Base-by-base conservation (phyloP, 108 stramenopile species). In the Cyclostephanos invisitatus region DNA sequence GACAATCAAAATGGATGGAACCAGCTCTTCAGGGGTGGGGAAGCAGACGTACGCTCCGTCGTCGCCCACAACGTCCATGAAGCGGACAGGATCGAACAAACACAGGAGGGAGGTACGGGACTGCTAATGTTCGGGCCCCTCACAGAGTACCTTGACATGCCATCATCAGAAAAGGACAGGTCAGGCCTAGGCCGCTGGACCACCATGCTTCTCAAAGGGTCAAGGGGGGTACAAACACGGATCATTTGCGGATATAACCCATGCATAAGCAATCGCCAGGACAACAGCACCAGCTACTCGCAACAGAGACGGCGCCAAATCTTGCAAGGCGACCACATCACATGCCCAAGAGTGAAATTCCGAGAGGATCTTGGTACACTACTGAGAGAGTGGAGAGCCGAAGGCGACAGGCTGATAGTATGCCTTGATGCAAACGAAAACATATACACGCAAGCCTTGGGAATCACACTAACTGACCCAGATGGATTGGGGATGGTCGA, bases 341-440 rank as follows among this genome's bases (percentile, higher is more conserved):
- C 57, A 3, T 58, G 57, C 28, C 57, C 57, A 11, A 5, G 57
- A 3, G 9, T 9, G 4, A 25, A 28, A 12, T 58, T 58, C 15
- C 2, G 57, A 9, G 57, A 58, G 1, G 57, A 58, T 12, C 29
- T 58, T 2, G 10, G 4, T 0, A 29, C 29, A n/a, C 5, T 28
- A 32, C 29, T 58, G 57, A 58, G 8, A 25, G 15, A 58, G 14
- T 58, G 57, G 57, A 21, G 55, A 56, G 21, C 27, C 8, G 55
- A 10, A 10, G 57, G 57, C 0, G 28, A 29, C 10, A 3, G 57
- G 15, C 4, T 58, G 2, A n/a, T 58, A 7, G 51, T 53, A 0
- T 53, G 51, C 24, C 20, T 53, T 5, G 51, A 53, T 20, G 51
- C 51, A 6, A 68, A 68, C 4, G 56, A 68, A 29, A 32, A 58